A percentile compares a stretch with the other conserved stretches of the same genome.
Evolutionary conservation across 208 protist species (phyloP).

Genomic region (Lotmaria passim): DNA sequence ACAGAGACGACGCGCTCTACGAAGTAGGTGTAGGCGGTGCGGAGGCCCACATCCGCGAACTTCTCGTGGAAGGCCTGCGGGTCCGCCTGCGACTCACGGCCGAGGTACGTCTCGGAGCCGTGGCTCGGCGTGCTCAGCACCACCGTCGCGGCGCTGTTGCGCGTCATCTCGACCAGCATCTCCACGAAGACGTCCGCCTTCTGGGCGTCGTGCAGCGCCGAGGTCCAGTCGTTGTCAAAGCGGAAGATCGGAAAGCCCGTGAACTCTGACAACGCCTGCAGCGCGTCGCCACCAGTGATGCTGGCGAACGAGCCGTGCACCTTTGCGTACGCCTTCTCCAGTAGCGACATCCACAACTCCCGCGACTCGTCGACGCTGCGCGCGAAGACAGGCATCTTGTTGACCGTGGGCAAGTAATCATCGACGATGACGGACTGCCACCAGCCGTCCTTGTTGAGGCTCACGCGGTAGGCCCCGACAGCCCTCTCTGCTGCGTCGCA

Average conservation of each 20-base stretch:
- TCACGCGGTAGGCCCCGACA: slow-evolving; percentile 61
- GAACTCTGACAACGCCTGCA: slow-evolving; percentile 70
- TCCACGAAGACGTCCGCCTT: slow-evolving; percentile 21
- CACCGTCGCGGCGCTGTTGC: slow-evolving; percentile 21
- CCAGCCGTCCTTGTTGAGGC: slow-evolving; percentile 68
- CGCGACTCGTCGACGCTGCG: slow-evolving; percentile 34
- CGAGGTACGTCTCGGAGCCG: slow-evolving; percentile 36
- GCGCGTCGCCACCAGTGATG: slow-evolving; percentile 64
- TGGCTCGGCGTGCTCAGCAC: slow-evolving; percentile 63
- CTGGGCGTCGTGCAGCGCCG: slow-evolving; percentile 11
- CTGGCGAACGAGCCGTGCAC: slow-evolving; percentile 75
- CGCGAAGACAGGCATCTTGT: slow-evolving; percentile 39
- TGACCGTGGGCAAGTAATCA: slow-evolving; percentile 59
- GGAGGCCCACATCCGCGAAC: slow-evolving; percentile 34
- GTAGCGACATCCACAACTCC: slow-evolving; percentile 73
- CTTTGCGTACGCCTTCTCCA: slow-evolving; percentile 91
- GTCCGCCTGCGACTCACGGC: slow-evolving; percentile 16
- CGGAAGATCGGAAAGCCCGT: slow-evolving; percentile 50
- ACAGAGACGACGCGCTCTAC: slow-evolving; percentile 33
- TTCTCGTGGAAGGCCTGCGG: slow-evolving; percentile 24
- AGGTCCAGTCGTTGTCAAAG: slow-evolving; percentile 60
- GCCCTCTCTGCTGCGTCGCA: slow-evolving; percentile 33
- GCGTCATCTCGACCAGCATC: slow-evolving; percentile 17
- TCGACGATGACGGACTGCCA: slow-evolving; percentile 67
- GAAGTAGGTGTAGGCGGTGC: slow-evolving; percentile 47